Base-by-base conservation (phyloP, 108 stramenopile species). In the Fragilaria radians region DNA sequence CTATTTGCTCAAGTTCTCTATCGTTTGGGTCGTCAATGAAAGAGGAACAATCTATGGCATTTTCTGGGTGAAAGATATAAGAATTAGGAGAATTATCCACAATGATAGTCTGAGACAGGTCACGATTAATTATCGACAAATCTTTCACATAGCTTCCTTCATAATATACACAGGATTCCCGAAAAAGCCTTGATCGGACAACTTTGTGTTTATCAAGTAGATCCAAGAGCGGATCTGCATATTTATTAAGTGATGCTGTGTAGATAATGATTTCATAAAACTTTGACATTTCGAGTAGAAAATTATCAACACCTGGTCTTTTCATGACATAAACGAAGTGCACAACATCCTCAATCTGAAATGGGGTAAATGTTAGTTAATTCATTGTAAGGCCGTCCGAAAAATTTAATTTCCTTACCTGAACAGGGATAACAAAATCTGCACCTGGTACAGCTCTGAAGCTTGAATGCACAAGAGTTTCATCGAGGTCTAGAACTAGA, bases 81-180 rank as follows among this genome's bases (percentile, higher is more conserved):
- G 93, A 92, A 57, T 77, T 86, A 30, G 98, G 97, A 36, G 93
- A 95, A 68, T 99, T 99, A 63, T 99, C 98, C 47, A 99, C 94
- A 55, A 99, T 97, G 56, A 99, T 99, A 17, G 82, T 66, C 52
- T 90, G 73, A 5, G 65, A 68, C 3, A 99, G 60, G 47, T 95
- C 92, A 34, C 97, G 85, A 46, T 89, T 83, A 31, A 97, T 56
- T 26, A 93, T 46, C 57, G 70, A 80, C 63, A 96, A 62, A 60
- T 96, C 99, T 77, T 99, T 99, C 58, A 99, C 95, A 61, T 96
- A 99, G 66, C 94, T 95, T 23, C 99, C 99, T 63, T 96, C 93
- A 59, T 91, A 95, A 72, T 80, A 95, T 25, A 96, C 95, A 78
- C 99, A 99, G 27, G 88, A 81, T 70, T 98, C 96, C n/a, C 99